phyloP scores from a whole-genome alignment of 2,329 filamentous ascomycete species.

The Xylaria sp. region DNA sequence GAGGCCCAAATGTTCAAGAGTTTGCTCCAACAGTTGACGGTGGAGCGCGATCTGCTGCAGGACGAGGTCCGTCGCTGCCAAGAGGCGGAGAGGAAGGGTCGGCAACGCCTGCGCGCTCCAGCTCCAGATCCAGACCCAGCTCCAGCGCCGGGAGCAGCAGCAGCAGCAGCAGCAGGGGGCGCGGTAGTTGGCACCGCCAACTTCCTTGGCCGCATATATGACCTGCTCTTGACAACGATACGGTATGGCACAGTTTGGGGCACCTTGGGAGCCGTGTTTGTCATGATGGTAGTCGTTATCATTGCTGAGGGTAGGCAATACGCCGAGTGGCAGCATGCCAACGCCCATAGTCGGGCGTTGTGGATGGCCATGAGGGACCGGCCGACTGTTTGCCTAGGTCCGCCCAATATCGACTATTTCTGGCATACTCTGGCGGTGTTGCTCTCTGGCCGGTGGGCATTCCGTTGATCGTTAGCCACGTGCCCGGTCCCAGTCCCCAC shows the following conservation, averaged over 20 bases:
- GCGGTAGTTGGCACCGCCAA: neutral
- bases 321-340: conserved; percentile 34
- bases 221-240: neutral
- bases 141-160: no score
- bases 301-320: conserved; percentile 38
- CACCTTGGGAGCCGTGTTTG: conserved; percentile 4
- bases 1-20: neutral
- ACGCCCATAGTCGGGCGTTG: conserved; percentile 36
- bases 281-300: conserved; percentile 27
- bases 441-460: conserved; percentile 7
- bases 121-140: no score
- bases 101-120: neutral
- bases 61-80: neutral
- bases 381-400: conserved; percentile 23
- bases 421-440: conserved; percentile 33
- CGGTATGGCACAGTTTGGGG: conserved; percentile 6
- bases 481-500: neutral
- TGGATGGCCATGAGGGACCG: conserved; percentile 27
- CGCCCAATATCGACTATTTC: conserved; percentile 34
- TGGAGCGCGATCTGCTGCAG: conserved; percentile 18
- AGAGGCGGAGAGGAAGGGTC: neutral
- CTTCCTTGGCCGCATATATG: neutral
- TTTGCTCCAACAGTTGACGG: neutral
- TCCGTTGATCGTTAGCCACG: neutral
- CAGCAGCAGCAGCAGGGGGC: no score